These are phyloP conservation scores for Colletotrichum tropicale DNA, from an alignment of 2,329 filamentous ascomycete genomes.

Conservation along the genomic window DNA sequence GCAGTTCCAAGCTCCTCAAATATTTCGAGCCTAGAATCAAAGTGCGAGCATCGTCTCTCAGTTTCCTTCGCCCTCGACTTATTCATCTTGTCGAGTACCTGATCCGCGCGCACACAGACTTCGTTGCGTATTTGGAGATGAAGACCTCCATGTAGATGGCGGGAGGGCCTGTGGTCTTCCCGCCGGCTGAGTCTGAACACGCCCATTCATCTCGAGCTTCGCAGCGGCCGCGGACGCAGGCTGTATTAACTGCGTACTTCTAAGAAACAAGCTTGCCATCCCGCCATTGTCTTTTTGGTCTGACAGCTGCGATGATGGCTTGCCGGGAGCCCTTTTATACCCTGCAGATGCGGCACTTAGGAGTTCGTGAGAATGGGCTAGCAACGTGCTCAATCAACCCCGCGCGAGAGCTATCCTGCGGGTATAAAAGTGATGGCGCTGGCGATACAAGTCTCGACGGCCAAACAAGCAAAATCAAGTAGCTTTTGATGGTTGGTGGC, in stretches of 20 bases:
- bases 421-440: not conserved
- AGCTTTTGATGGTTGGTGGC: not conserved
- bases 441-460: not conserved
- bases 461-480: not conserved
- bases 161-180: not conserved
- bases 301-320: not conserved
- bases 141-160: not conserved
- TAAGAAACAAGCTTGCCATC: no score
- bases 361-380: no score
- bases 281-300: not conserved
- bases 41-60: not conserved
- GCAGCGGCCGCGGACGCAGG: no score
- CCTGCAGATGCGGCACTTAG: no score
- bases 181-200: no score
- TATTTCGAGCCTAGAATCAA: rapidly evolving
- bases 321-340: no score
- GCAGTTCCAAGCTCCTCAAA: not conserved
- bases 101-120: not conserved
- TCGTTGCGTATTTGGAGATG: not conserved
- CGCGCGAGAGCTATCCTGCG: not conserved
- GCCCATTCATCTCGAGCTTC: not conserved
- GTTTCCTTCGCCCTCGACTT: not conserved
- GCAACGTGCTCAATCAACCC: not conserved
- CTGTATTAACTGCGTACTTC: no score
- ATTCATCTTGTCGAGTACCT: not conserved